Conservation (phyloP, 441 rosid genomes). For the Erodium texanum region DNA sequence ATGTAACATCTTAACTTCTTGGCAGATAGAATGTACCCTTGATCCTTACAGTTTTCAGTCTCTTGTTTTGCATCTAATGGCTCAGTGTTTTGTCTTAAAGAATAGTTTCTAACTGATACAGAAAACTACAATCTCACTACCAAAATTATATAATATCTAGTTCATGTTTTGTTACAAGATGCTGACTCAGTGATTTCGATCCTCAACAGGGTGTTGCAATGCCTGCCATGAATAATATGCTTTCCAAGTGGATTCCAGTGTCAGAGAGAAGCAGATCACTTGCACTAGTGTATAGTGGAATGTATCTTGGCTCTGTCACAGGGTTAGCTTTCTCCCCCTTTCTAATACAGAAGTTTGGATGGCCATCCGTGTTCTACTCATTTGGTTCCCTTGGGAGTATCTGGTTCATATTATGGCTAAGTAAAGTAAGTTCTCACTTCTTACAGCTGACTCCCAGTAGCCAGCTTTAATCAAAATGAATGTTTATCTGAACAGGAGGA, state of each 20-base stretch:
- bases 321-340: slow-evolving; percentile 80
- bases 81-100: neutral
- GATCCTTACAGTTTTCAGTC: slow-evolving; percentile 1
- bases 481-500: neutral
- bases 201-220: slow-evolving; percentile 88
- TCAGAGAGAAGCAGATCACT: slow-evolving; percentile 97
- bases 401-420: slow-evolving; percentile 80
- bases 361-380: slow-evolving; percentile 93
- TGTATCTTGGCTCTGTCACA: slow-evolving; percentile 96
- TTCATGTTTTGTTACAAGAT: neutral
- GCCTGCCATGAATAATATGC: slow-evolving; percentile 99
- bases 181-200: slow-evolving; percentile 14
- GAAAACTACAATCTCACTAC: neutral
- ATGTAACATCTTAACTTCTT: neutral
- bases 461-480: neutral
- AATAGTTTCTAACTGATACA: neutral
- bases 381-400: slow-evolving; percentile 94
- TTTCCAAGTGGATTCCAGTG: slow-evolving; percentile 97
- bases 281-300: slow-evolving; percentile 91
- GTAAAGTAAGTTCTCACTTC: slow-evolving; percentile 39
- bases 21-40: neutral
- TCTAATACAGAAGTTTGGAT: slow-evolving; percentile 78
- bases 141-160: neutral
- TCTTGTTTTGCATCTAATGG: neutral
- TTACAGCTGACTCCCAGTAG: slow-evolving; percentile 3